A percentile compares a stretch with the other conserved stretches of the same genome.
Conservation (phyloP, 2,329 filamentous ascomycete genomes). For the Samsoniella hepiali region DNA sequence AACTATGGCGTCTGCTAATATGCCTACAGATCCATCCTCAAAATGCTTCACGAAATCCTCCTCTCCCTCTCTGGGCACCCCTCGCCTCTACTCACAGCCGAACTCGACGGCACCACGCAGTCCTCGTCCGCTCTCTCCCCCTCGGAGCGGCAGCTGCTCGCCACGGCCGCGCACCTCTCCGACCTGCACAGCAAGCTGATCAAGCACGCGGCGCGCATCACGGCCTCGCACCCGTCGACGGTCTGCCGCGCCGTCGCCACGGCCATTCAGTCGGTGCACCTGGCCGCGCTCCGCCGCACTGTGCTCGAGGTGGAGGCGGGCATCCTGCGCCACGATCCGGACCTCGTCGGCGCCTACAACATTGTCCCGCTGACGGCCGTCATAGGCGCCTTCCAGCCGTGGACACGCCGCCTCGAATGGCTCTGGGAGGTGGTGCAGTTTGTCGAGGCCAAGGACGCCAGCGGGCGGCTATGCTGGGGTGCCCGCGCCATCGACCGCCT, state of each 20-base stretch:
- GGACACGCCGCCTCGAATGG: slow-evolving; percentile 84
- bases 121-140: slow-evolving; percentile 59
- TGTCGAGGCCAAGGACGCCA: slow-evolving; percentile 50
- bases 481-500: slow-evolving; percentile 75
- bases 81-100: slow-evolving; percentile 73
- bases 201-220: slow-evolving; percentile 62
- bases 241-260: slow-evolving; percentile 86
- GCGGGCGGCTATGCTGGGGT: slow-evolving; percentile 53
- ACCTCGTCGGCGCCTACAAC: slow-evolving; percentile 83
- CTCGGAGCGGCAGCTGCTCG: slow-evolving; percentile 78
- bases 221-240: slow-evolving; percentile 69
- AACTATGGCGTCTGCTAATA: background rate
- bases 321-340: slow-evolving; percentile 73
- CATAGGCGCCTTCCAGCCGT: slow-evolving; percentile 79
- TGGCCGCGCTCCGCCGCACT: slow-evolving; percentile 77
- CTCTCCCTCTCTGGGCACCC: slow-evolving; percentile 92
- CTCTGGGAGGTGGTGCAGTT: slow-evolving; percentile 70
- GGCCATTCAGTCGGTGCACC: slow-evolving; percentile 69
- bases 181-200: slow-evolving; percentile 72
- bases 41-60: slow-evolving; percentile 97
- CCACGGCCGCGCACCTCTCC: slow-evolving; percentile 72
- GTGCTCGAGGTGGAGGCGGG: slow-evolving; percentile 79
- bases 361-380: slow-evolving; percentile 88
- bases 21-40: background rate
- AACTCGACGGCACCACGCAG: slow-evolving; percentile 40